Conservation (phyloP, 108 stramenopile species). For the Cyclotella atomus region DNA sequence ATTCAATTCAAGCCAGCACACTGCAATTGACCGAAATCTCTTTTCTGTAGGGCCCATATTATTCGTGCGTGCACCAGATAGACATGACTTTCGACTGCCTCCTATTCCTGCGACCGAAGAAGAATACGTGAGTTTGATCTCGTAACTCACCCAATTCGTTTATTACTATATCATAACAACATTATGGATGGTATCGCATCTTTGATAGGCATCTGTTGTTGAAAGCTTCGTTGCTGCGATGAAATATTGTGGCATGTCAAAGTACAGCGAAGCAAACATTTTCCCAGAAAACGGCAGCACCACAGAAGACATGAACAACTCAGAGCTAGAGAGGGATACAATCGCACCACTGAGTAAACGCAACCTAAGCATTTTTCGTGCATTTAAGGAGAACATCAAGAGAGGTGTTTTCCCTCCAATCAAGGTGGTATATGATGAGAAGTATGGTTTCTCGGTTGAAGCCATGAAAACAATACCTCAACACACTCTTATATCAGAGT, state of each 20-base stretch:
- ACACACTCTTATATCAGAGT: slow-evolving; percentile 50
- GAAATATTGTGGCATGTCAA: slow-evolving; percentile 43
- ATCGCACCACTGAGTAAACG: slow-evolving; percentile 43
- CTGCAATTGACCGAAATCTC: slow-evolving; percentile 10
- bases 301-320: slow-evolving; percentile 51
- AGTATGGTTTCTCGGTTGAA: slow-evolving; percentile 51
- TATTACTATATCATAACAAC: too few relatives aligned
- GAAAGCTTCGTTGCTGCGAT: slow-evolving; percentile 46
- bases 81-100: slow-evolving; percentile 42
- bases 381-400: slow-evolving; percentile 49
- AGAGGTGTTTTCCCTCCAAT: slow-evolving; percentile 51
- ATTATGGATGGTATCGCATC: not conserved
- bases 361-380: slow-evolving; percentile 44
- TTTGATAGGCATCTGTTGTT: slow-evolving; percentile 9
- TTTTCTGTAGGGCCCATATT: slow-evolving; percentile 21
- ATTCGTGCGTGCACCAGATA: slow-evolving; percentile 29
- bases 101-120: slow-evolving; percentile 18
- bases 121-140: slow-evolving; percentile 27
- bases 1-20: slow-evolving; percentile 22
- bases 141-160: too few relatives aligned
- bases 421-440: slow-evolving; percentile 39
- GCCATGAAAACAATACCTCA: slow-evolving; percentile 39
- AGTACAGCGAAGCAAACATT: slow-evolving; percentile 29
- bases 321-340: slow-evolving; percentile 36
- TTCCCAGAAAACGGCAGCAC: slow-evolving; percentile 20